phyloP scores from a whole-genome alignment of 2,329 filamentous ascomycete species.

The Septoria petroselini region DNA sequence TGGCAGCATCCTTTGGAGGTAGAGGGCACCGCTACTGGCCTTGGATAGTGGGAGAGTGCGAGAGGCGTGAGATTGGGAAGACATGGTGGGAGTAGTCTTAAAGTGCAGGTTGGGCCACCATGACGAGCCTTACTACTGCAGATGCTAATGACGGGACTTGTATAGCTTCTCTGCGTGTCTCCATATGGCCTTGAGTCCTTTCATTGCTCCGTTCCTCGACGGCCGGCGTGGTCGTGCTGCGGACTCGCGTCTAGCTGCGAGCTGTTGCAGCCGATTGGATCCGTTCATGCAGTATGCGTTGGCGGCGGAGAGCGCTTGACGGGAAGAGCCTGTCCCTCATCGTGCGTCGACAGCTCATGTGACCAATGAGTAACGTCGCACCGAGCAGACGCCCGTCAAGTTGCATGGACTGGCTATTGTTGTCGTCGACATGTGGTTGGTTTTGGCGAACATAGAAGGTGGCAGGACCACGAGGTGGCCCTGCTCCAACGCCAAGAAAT shows the following conservation, averaged over 20 bases:
- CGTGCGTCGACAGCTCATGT: constrained; percentile 7
- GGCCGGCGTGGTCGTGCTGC: constrained; percentile 6
- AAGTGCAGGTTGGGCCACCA: constrained; percentile 10
- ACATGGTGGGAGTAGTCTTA: constrained; percentile 10
- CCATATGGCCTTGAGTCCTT: constrained; percentile 18
- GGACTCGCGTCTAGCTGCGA: constrained; percentile 18
- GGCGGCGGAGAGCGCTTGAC: constrained; percentile 14
- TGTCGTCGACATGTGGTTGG: neutral
- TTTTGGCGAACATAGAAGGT: neutral
- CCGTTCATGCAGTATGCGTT: constrained; percentile 24
- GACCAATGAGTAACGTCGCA: neutral
- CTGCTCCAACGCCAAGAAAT: no score
- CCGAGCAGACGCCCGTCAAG: neutral
- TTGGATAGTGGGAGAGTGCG: constrained; percentile 11
- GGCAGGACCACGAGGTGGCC: no score
- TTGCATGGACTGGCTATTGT: neutral
- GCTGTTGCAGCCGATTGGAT: constrained; percentile 19
- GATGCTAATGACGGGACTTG: constrained; percentile 20
- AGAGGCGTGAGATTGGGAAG: constrained; percentile 9
- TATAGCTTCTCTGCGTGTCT: constrained; percentile 21
- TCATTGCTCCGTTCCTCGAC: constrained; percentile 17
- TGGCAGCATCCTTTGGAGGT: constrained; percentile 2
- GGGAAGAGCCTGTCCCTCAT: constrained; percentile 7
- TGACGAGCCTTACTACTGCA: constrained; percentile 19
- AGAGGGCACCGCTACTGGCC: constrained; percentile 14